Conservation (phyloP, 352 stramenopile genomes). For the Globisporangium emineosum region DNA sequence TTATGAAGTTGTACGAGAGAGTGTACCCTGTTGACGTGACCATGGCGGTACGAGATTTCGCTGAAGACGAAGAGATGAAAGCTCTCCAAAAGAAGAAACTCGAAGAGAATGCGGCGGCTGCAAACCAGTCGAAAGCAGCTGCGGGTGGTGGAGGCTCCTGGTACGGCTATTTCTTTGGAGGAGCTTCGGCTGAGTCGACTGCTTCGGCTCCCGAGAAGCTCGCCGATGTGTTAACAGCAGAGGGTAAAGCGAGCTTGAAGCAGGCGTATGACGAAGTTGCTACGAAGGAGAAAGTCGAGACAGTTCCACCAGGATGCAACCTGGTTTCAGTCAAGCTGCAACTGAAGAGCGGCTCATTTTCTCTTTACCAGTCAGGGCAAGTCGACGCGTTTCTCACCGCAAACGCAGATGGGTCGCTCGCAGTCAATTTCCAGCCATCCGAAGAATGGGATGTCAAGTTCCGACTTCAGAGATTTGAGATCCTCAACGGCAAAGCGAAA, state of each 20-base stretch:
- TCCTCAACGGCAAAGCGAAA: slow-evolving; percentile 48
- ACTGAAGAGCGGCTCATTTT: slow-evolving; percentile 47
- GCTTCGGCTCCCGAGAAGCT: slow-evolving; percentile 21
- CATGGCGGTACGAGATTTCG: slow-evolving; percentile 53
- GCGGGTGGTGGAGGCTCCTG: slow-evolving; percentile 42
- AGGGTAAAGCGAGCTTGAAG: slow-evolving; percentile 66
- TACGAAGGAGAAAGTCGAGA: slow-evolving; percentile 38
- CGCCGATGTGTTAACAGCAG: slow-evolving; percentile 52
- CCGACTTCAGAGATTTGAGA: slow-evolving; percentile 62
- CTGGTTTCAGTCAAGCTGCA: slow-evolving; percentile 67
- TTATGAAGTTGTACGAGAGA: slow-evolving; percentile 50
- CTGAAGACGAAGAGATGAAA: slow-evolving; percentile 48
- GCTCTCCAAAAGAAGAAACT: slow-evolving; percentile 27
- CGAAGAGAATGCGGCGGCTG: slow-evolving; percentile 26
- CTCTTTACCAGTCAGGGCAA: slow-evolving; percentile 51
- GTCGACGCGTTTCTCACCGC: slow-evolving; percentile 43
- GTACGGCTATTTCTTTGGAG: slow-evolving; percentile 83
- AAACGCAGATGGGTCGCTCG: slow-evolving; percentile 46
- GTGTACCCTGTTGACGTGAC: slow-evolving; percentile 70
- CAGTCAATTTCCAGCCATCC: slow-evolving; percentile 58
- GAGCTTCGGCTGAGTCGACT: slow-evolving; percentile 11
- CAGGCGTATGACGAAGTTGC: slow-evolving; percentile 74
- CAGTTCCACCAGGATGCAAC: slow-evolving; percentile 63
- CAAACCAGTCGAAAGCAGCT: slow-evolving; percentile 16
- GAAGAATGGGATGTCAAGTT: slow-evolving; percentile 65